phyloP scores from a whole-genome alignment of 148 eudicot species.

The Tetragonia tetragonoides region DNA sequence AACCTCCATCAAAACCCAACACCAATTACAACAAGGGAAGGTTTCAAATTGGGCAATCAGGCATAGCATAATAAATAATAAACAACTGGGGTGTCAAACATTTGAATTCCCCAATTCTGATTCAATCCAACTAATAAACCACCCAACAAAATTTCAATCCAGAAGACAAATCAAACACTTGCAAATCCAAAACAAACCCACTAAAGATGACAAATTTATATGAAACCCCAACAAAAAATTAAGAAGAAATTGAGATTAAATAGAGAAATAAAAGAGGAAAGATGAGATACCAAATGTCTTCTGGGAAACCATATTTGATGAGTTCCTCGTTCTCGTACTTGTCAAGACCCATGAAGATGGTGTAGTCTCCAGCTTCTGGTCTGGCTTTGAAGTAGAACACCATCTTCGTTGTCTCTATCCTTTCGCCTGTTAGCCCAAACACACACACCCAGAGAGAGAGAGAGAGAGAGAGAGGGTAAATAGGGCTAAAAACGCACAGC shows the following conservation, averaged over 20 bases:
- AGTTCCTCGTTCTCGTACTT: constrained; percentile 95
- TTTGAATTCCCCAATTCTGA: not conserved
- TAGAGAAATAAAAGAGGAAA: not conserved
- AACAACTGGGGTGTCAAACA: not conserved
- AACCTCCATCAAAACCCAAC: not conserved
- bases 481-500: not conserved
- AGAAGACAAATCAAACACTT: not conserved
- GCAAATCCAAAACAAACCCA: constrained; percentile 8
- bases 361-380: constrained; percentile 90
- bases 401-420: constrained; percentile 38
- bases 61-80: not conserved
- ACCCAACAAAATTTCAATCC: not conserved
- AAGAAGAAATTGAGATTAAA: not conserved
- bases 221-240: not conserved
- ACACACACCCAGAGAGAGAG: constrained; percentile 3
- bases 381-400: constrained; percentile 97
- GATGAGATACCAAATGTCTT: constrained; percentile 74
- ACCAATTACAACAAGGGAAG: not conserved
- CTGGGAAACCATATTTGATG: constrained; percentile 93
- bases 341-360: constrained; percentile 96
- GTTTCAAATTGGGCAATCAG: not conserved
- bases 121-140: not conserved
- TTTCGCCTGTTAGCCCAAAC: not conserved
- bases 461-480: not conserved
- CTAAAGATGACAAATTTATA: not conserved